phyloP scores from a whole-genome alignment of 305 asterid species.

The Solanum hybrid region DNA sequence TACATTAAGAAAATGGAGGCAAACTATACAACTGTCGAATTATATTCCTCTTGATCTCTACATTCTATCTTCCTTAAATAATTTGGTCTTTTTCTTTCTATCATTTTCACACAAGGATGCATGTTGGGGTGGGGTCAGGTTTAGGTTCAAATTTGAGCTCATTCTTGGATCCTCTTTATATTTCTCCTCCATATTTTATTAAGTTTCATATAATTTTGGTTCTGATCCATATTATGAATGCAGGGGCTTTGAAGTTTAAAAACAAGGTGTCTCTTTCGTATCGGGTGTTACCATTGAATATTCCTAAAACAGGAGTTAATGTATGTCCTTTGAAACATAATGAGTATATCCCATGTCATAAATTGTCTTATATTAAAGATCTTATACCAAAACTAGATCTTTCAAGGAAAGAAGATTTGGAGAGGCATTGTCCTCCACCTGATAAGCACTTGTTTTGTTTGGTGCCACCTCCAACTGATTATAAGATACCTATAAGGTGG shows the following conservation, averaged over 20 bases:
- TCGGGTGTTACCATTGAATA: constrained; percentile 37
- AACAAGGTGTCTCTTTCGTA: constrained; percentile 59
- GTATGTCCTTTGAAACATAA: constrained; percentile 68
- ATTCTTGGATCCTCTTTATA: background rate
- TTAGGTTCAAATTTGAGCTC: background rate
- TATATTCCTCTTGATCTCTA: background rate
- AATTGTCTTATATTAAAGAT: constrained; percentile 55
- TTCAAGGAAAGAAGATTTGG: constrained; percentile 71
- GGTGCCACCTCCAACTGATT: constrained; percentile 67
- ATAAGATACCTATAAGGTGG: constrained; percentile 87
- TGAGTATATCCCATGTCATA: constrained; percentile 86
- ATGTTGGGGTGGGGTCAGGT: background rate
- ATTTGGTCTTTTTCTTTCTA: background rate
- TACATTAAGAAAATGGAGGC: background rate
- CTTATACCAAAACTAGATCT: constrained; percentile 52
- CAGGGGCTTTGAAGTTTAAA: constrained; percentile 38
- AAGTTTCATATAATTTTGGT: constrained; percentile 1
- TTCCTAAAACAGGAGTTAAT: constrained; percentile 61
- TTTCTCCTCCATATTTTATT: background rate
- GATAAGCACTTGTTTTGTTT: constrained; percentile 28
- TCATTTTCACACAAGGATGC: background rate
- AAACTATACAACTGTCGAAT: background rate
- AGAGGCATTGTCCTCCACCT: constrained; percentile 82
- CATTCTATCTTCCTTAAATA: background rate
- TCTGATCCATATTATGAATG: constrained; percentile 9